Evolutionary conservation across 176 grass and related monocot genomes (phyloP).

Genomic region (Poa annua): DNA sequence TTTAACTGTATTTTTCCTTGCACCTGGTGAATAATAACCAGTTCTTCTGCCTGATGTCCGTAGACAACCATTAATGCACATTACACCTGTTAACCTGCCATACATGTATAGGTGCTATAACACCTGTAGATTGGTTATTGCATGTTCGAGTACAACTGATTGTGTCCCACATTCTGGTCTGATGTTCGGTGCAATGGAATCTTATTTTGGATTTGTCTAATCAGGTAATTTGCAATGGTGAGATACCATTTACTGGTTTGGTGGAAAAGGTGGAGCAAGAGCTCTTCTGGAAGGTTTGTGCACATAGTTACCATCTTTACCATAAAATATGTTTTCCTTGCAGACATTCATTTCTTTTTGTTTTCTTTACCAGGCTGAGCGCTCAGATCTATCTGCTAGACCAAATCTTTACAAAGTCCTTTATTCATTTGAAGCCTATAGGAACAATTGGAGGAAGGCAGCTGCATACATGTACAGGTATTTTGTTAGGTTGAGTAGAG

Average conservation of each 20-base stretch:
- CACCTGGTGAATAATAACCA: constrained; percentile 26
- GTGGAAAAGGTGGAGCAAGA: constrained; percentile 95
- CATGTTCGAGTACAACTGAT: constrained; percentile 28
- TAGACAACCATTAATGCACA: constrained; percentile 19
- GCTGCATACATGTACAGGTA: constrained; percentile 91
- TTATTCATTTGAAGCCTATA: constrained; percentile 90
- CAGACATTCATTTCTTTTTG: background rate
- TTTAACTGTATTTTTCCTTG: constrained; percentile 32
- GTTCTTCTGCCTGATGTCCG: constrained; percentile 4
- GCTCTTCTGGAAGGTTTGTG: constrained; percentile 84
- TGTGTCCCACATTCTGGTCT: constrained; percentile 20
- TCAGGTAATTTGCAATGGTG: constrained; percentile 85
- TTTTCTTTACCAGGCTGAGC: constrained; percentile 72
- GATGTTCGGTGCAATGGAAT: background rate
- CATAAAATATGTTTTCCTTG: constrained; percentile 14
- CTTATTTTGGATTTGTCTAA: constrained; percentile 36
- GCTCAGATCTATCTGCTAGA: constrained; percentile 76
- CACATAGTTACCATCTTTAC: background rate
- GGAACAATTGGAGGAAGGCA: constrained; percentile 97
- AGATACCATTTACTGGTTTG: constrained; percentile 89
- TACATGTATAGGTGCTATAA: constrained; percentile 30
- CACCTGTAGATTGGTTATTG: constrained; percentile 8
- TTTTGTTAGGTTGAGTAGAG: constrained; percentile 81
- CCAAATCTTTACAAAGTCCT: constrained; percentile 94
- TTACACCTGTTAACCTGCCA: constrained; percentile 25